These are phyloP conservation scores for Russula sp. DNA, from an alignment of 768 basidiomycete species.

Conservation along the genomic window DNA sequence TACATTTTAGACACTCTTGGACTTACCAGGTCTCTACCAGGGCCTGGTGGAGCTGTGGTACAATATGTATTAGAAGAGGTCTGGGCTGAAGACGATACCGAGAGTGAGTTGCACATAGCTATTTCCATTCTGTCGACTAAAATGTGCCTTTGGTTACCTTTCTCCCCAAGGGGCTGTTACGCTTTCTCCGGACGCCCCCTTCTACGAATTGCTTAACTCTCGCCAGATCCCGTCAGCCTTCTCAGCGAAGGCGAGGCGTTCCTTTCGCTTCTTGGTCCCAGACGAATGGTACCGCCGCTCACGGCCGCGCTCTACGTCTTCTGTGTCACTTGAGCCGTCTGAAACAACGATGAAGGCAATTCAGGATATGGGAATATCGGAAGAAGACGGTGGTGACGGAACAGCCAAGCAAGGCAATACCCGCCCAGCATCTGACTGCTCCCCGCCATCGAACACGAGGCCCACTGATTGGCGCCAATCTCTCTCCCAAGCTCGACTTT, in stretches of 20 bases:
- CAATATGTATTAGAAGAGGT: constrained; percentile 73
- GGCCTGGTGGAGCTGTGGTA: constrained; percentile 61
- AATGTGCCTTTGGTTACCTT: background rate
- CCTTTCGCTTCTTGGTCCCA: constrained; percentile 62
- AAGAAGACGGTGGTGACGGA: constrained; percentile 43
- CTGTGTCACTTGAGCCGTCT: constrained; percentile 44
- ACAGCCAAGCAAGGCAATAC: constrained; percentile 52
- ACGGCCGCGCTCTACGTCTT: constrained; percentile 47
- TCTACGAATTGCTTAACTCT: constrained; percentile 41
- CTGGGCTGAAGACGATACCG: constrained; percentile 45
- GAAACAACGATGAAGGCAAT: constrained; percentile 46
- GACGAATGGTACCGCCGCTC: constrained; percentile 77
- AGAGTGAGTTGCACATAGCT: constrained; percentile 40
- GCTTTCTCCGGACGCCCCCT: constrained; percentile 37
- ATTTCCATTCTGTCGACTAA: background rate
- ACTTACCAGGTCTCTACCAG: constrained; percentile 54
- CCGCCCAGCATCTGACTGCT: constrained; percentile 25
- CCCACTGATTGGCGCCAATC: constrained; percentile 48
- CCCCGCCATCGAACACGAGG: constrained; percentile 17
- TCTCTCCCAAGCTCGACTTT: constrained; percentile 53
- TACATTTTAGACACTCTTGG: constrained; percentile 58
- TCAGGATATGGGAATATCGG: constrained; percentile 44
- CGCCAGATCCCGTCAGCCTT: constrained; percentile 40
- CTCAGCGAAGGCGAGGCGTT: constrained; percentile 38
- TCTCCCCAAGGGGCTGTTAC: constrained; percentile 37